These are phyloP conservation scores for Dryadomyces quercus-mongolicae DNA, from an alignment of 2,329 filamentous ascomycete species.

Conservation along the genomic window DNA sequence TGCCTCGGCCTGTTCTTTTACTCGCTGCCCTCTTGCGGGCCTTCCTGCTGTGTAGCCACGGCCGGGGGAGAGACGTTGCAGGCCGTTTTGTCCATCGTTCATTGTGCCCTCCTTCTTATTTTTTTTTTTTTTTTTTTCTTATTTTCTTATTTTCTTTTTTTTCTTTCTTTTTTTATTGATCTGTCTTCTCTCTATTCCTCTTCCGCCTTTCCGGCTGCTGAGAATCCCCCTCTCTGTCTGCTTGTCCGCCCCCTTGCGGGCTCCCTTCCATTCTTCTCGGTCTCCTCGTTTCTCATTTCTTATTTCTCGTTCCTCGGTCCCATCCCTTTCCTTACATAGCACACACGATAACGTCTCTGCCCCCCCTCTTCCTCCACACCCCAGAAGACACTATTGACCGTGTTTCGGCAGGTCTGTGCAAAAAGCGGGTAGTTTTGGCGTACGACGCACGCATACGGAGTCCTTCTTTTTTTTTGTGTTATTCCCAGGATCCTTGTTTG, in stretches of 20 bases:
- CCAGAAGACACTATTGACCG: neutral
- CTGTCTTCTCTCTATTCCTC: neutral
- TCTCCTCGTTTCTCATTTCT: neutral
- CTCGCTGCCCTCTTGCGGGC: neutral
- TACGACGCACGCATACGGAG: neutral
- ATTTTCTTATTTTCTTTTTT: neutral
- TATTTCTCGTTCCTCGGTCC: neutral
- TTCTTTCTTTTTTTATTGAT: neutral
- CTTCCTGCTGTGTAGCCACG: neutral
- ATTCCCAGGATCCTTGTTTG: neutral
- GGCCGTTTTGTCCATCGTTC: neutral
- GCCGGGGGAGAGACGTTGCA: neutral
- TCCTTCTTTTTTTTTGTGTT: no score
- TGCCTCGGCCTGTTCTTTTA: neutral
- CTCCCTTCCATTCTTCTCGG: neutral
- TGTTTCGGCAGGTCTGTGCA: neutral
- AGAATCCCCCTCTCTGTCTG: neutral
- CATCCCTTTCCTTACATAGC: neutral
- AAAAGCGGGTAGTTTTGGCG: neutral
- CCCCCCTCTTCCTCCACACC: neutral
- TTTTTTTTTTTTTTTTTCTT: neutral
- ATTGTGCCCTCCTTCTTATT: neutral
- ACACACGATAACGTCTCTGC: neutral
- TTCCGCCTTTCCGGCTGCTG: neutral
- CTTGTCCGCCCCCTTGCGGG: neutral